Evolutionary conservation across 192 early-diverging fungal genomes (phyloP).

Genomic region (Backusella psychrophila): DNA sequence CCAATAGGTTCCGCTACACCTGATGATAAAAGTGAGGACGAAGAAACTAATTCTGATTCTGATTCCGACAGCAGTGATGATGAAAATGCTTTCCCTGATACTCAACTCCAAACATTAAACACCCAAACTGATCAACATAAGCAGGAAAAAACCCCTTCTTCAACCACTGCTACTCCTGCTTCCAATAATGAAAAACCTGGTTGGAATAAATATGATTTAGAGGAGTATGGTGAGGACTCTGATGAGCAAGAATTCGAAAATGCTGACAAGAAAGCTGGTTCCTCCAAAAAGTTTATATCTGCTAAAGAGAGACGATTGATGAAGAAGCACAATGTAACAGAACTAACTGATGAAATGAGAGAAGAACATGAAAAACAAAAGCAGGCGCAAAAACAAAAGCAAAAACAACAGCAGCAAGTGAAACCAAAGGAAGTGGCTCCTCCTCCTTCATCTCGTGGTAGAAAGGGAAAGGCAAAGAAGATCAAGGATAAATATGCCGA

Average conservation of each 20-base stretch:
- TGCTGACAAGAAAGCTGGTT: not conserved
- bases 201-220: constrained; percentile 50
- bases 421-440: constrained; percentile 17
- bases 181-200: not conserved
- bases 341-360: constrained; percentile 13
- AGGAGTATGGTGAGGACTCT: constrained; percentile 53
- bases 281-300: constrained; percentile 50
- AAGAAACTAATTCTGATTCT: constrained; percentile 26
- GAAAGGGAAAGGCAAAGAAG: constrained; percentile 87
- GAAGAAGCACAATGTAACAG: constrained; percentile 57
- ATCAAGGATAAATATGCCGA: constrained; percentile 93
- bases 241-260: constrained; percentile 32
- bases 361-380: not conserved
- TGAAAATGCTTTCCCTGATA: constrained; percentile 55
- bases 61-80: constrained; percentile 33
- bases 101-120: constrained; percentile 35
- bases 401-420: constrained; percentile 26
- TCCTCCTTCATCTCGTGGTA: constrained; percentile 64
- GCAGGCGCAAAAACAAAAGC: not conserved
- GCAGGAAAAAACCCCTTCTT: not conserved
- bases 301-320: constrained; percentile 84
- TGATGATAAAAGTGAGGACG: constrained; percentile 22
- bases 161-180: not conserved
- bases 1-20: not conserved
- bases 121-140: not conserved